Percentiles rank a stretch among this genome's conserved stretches.
These are phyloP conservation scores for Entomortierella parvispora DNA, from an alignment of 192 early-diverging fungal genomes.

Conservation along the genomic window DNA sequence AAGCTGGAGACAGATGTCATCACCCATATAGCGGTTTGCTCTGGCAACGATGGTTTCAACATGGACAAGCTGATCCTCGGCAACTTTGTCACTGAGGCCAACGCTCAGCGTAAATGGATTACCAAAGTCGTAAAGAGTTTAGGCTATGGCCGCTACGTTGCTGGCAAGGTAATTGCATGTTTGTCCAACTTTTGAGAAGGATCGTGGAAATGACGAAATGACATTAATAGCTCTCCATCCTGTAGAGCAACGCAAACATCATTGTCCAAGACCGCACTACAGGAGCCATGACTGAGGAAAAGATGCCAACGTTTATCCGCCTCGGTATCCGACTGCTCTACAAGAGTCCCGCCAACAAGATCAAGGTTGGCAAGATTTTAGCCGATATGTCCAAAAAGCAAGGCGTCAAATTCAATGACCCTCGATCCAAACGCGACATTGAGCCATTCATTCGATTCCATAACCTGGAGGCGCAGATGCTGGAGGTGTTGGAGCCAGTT, in stretches of 20 bases:
- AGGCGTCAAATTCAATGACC: slow-evolving; percentile 76
- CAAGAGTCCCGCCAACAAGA: slow-evolving; percentile 62
- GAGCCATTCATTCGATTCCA: slow-evolving; percentile 79
- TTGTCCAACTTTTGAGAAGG: no score
- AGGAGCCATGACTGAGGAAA: slow-evolving; percentile 78
- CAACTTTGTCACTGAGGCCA: slow-evolving; percentile 79
- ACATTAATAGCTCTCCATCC: no score
- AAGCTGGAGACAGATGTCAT: slow-evolving; percentile 75
- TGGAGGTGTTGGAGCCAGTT: slow-evolving; percentile 75
- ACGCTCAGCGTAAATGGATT: slow-evolving; percentile 78
- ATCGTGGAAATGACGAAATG: no score
- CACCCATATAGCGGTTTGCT: slow-evolving; percentile 81
- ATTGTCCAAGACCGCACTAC: slow-evolving; percentile 77
- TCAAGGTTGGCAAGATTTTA: slow-evolving; percentile 56
- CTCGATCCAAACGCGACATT: slow-evolving; percentile 70
- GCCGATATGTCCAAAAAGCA: slow-evolving; percentile 71
- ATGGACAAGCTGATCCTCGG: slow-evolving; percentile 79
- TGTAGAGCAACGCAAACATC: slow-evolving; percentile 76
- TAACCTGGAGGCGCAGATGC: slow-evolving; percentile 62
- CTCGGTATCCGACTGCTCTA: slow-evolving; percentile 85
- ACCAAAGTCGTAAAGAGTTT: slow-evolving; percentile 71
- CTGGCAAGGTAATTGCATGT: slow-evolving; percentile 55
- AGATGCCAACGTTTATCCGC: slow-evolving; percentile 80
- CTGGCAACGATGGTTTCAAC: slow-evolving; percentile 71
- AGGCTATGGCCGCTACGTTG: slow-evolving; percentile 68